phyloP scores from a whole-genome alignment of 176 grass and related monocot species.

The Alloteropsis semialata region DNA sequence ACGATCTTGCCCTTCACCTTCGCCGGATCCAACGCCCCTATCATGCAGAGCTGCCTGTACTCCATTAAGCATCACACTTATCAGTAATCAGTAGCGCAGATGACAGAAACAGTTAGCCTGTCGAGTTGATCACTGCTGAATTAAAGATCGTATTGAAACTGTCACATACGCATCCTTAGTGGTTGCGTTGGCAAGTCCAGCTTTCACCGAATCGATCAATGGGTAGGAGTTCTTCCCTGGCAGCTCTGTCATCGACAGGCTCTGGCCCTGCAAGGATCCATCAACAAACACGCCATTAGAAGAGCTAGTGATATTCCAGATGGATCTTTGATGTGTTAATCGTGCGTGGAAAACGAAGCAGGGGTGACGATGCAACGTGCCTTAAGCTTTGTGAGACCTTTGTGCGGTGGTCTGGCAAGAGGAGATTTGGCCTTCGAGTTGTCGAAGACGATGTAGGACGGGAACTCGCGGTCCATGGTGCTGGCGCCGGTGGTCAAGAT shows the following conservation, averaged over 20 bases:
- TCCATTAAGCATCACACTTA: not conserved
- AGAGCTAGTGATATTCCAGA: not conserved
- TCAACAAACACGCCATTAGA: not conserved
- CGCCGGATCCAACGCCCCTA: constrained; percentile 50
- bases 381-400: not conserved
- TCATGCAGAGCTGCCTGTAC: constrained; percentile 46
- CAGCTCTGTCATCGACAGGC: constrained; percentile 53
- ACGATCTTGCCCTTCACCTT: constrained; percentile 78
- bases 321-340: not conserved
- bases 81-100: not conserved
- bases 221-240: constrained; percentile 32
- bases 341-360: not conserved
- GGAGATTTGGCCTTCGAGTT: not conserved
- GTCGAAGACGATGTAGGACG: constrained; percentile 35
- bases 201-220: constrained; percentile 59
- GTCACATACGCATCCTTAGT: constrained; percentile 39
- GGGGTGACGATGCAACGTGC: not conserved
- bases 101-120: too few species aligned
- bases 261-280: constrained; percentile 55
- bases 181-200: constrained; percentile 33
- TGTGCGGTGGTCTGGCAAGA: not conserved
- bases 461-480: constrained; percentile 80
- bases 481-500: constrained; percentile 58
- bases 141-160: not conserved
- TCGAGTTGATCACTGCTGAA: not conserved